phyloP scores from a whole-genome alignment of 1,139 yeast genomes.

The Hemisphaericaspora lyxosophila region DNA sequence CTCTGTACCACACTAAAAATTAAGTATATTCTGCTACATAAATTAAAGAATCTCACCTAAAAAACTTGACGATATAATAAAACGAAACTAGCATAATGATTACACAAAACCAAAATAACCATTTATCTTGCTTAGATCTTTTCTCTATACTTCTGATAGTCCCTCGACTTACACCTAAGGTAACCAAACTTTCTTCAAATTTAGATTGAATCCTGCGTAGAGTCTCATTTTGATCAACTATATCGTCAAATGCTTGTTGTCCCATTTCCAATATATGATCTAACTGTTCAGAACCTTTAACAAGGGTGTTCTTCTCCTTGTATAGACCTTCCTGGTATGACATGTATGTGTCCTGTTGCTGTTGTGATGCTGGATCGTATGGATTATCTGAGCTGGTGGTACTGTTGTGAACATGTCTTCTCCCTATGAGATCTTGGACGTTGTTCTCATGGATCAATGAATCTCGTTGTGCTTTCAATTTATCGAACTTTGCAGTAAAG shows the following conservation, averaged over 20 bases:
- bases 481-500: conserved; percentile 57
- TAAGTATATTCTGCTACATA: background rate
- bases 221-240: conserved; percentile 79
- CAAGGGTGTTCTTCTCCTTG: conserved; percentile 64
- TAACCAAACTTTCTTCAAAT: conserved; percentile 68
- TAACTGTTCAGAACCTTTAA: conserved; percentile 74
- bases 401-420: conserved; percentile 34
- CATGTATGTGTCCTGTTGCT: conserved; percentile 30
- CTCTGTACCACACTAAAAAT: too few relatives aligned
- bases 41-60: conserved; percentile 39
- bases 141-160: conserved; percentile 81
- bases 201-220: conserved; percentile 62
- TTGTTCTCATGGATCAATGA: conserved; percentile 51
- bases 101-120: conserved; percentile 81
- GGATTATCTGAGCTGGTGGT: conserved; percentile 56
- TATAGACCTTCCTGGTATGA: conserved; percentile 64
- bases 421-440: conserved; percentile 61
- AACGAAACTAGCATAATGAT: conserved; percentile 62
- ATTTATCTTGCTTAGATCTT: conserved; percentile 86
- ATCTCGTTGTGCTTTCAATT: conserved; percentile 66
- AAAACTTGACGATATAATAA: conserved; percentile 66
- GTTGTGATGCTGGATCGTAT: conserved; percentile 37
- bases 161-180: conserved; percentile 83
- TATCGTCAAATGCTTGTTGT: conserved; percentile 77
- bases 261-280: conserved; percentile 93